Conservation (phyloP, 2,329 filamentous ascomycete genomes). For the Epichloe brachyelytri region DNA sequence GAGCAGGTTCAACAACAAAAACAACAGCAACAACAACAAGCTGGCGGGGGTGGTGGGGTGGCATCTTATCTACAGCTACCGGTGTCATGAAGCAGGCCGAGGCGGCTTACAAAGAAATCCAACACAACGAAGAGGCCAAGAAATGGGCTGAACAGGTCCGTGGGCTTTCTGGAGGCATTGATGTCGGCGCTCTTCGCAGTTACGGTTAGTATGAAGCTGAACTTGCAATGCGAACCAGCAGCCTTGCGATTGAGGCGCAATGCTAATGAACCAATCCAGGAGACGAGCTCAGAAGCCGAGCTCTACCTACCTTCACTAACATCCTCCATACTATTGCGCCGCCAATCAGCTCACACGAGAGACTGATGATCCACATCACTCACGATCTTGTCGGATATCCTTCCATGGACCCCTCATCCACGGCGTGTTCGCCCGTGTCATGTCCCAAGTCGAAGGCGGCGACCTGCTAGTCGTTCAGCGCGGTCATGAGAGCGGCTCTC, state of each 20-base stretch:
- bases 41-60: slow-evolving; percentile 81
- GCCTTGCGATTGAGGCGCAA: not conserved
- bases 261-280: slow-evolving; percentile 36
- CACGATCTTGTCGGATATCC: slow-evolving; percentile 94
- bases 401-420: slow-evolving; percentile 84
- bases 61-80: slow-evolving; percentile 68
- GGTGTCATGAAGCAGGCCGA: slow-evolving; percentile 89
- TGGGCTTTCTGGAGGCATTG: slow-evolving; percentile 39
- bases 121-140: slow-evolving; percentile 91
- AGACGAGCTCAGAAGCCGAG: slow-evolving; percentile 73
- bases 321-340: slow-evolving; percentile 91
- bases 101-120: slow-evolving; percentile 84
- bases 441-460: slow-evolving; percentile 97
- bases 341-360: slow-evolving; percentile 92
- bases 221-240: not conserved
- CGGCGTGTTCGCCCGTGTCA: slow-evolving; percentile 82
- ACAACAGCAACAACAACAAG: slow-evolving; percentile 3
- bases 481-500: slow-evolving; percentile 69
- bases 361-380: slow-evolving; percentile 91
- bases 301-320: slow-evolving; percentile 87
- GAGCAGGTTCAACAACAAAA: slow-evolving; percentile 28
- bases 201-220: slow-evolving; percentile 18
- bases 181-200: slow-evolving; percentile 59
- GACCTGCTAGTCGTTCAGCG: slow-evolving; percentile 90
- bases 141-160: slow-evolving; percentile 91